phyloP scores from a whole-genome alignment of 2,329 filamentous ascomycete species.

The Colletotrichum eleusines region DNA sequence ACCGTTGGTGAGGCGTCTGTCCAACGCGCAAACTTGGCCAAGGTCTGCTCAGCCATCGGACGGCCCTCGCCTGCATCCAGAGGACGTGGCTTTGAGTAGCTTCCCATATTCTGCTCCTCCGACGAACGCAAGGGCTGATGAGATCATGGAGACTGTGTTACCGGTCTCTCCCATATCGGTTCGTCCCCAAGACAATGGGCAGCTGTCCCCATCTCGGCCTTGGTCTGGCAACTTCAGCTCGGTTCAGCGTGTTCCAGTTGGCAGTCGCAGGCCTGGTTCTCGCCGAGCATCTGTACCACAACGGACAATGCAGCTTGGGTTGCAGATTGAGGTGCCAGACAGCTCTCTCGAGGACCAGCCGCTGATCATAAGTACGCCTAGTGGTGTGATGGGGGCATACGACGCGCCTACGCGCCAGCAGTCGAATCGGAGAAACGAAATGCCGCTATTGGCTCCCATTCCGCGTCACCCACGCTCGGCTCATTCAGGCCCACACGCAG shows the following conservation, averaged over 20 bases:
- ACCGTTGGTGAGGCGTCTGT: constrained; percentile 47
- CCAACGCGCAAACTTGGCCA: constrained; percentile 63
- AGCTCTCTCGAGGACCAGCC: constrained; percentile 60
- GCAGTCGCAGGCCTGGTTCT: constrained; percentile 48
- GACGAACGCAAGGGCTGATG: constrained; percentile 48
- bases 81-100: constrained; percentile 39
- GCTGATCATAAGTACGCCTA: constrained; percentile 71
- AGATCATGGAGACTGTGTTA: constrained; percentile 51
- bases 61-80: neutral
- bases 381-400: constrained; percentile 65
- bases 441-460: constrained; percentile 65
- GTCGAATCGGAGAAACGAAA: constrained; percentile 53
- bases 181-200: constrained; percentile 53
- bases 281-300: constrained; percentile 33
- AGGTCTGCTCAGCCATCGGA: constrained; percentile 47
- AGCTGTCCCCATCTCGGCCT: constrained; percentile 55
- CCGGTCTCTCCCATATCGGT: constrained; percentile 54
- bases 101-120: constrained; percentile 59
- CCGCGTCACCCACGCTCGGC: constrained; percentile 61
- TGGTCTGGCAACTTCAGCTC: constrained; percentile 58
- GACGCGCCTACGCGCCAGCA: constrained; percentile 57
- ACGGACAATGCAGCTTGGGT: constrained; percentile 31
- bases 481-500: constrained; percentile 54
- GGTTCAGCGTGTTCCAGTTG: constrained; percentile 56
- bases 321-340: constrained; percentile 30